A percentile compares a stretch with the other conserved stretches of the same genome.
phyloP scores from a whole-genome alignment of 1,139 yeast genomes.

The Meyerozyma guilliermondii region DNA sequence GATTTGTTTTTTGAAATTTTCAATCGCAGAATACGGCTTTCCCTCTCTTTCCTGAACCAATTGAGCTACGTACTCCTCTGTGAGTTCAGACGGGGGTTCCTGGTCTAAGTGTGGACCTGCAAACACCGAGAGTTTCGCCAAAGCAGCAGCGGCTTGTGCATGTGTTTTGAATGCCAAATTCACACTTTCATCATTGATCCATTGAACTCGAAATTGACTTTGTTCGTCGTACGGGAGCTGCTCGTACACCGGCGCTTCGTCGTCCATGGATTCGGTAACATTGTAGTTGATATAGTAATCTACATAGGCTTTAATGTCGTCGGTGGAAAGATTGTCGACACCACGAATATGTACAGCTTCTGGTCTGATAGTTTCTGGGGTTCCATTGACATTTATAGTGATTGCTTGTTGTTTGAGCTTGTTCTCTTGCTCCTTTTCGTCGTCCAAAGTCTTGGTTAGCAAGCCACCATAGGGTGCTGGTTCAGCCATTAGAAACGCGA shows the following conservation, averaged over 20 bases:
- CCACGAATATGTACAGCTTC: conserved; percentile 55
- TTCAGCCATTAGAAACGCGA: conserved; percentile 19
- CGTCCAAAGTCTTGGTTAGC: conserved; percentile 36
- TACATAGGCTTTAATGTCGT: conserved; percentile 55
- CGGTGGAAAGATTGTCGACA: conserved; percentile 64
- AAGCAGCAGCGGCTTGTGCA: conserved; percentile 40
- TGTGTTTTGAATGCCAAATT: conserved; percentile 48
- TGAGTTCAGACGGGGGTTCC: conserved; percentile 8
- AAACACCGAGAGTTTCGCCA: conserved; percentile 24
- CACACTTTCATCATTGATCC: conserved; percentile 65
- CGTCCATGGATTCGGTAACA: conserved; percentile 7
- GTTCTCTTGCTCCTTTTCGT: conserved; percentile 29
- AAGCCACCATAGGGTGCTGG: conserved; percentile 43
- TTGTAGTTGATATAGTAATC: conserved; percentile 43
- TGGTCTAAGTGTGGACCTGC: conserved; percentile 12
- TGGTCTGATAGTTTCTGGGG: conserved; percentile 31
- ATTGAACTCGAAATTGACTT: conserved; percentile 47
- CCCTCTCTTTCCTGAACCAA: conserved; percentile 32
- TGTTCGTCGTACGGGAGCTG: conserved; percentile 25
- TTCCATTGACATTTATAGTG: conserved; percentile 30
- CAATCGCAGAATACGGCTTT: conserved; percentile 33
- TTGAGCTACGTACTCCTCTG: conserved; percentile 17
- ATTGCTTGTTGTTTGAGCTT: conserved; percentile 29
- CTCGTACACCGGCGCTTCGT: conserved; percentile 16
- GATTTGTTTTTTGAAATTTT: conserved; percentile 31